Evolutionary conservation across 306 rosid species (phyloP), one percentile per base, ranked within the genome.

Genomic region (Cicer arietinum): DNA sequence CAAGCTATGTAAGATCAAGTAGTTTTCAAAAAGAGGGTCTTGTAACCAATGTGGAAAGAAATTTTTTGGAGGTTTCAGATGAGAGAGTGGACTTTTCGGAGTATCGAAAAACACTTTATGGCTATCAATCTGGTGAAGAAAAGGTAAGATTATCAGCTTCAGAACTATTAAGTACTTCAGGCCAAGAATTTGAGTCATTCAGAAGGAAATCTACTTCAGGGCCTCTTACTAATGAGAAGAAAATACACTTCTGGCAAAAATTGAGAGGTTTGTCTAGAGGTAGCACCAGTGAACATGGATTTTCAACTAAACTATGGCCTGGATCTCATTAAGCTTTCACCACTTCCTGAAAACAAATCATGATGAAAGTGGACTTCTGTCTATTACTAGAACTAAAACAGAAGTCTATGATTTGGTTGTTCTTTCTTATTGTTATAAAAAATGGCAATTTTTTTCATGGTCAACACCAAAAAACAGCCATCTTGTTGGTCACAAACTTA

Each of bases 231-330:
- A 82, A 65, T 6, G 96, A 89, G 41, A 83, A 71, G 66, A 90
- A 76, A 71, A 86, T 20, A 62, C 88, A 84, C 25, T 87, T 94
- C 22, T 90, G 98, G 98, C 86, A 86, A 77, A 88, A 87, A 75
- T 76, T 91, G 77, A 77, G 78, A 76, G 82, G 87, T 79, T 82
- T 83, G 79, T 88, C 98, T 7, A 66, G 90, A 81, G 94, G 97
- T 66, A 86, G 97, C 71, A 41, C 79, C 66, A 93, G 93, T 68
- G 98, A 91, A 72, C 92, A 87, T 89, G 96, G 92, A 25, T 84
- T 79, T 71, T 62, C 97, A 57, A 69, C 79, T 39, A 87, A 85
- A 81, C 76, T 69, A 37, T 84, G 88, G 89, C 83, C 84, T 58
- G 86, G 87, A 69, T 80, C 82, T 35, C 88, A 62, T 81, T 90